Percentiles rank a stretch among this genome's conserved stretches.
Conservation (phyloP, 2,329 filamentous ascomycete species). For the Bertia moriformis region DNA sequence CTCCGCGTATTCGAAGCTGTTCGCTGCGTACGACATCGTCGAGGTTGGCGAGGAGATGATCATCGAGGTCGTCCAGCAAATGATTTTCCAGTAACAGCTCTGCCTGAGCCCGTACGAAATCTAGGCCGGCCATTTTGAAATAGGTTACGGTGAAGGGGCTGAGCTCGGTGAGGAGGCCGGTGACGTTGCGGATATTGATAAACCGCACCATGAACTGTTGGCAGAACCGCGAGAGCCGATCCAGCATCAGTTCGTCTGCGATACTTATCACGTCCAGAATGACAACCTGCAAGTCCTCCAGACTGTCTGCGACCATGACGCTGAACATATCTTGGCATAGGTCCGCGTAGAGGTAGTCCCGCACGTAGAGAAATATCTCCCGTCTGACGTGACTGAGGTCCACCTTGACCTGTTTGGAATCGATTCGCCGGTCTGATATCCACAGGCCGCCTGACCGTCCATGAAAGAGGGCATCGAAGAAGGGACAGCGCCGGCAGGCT, state of each 20-base stretch:
- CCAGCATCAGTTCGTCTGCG: conserved; percentile 90
- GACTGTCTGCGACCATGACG: conserved; percentile 49
- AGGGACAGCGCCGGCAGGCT: conserved; percentile 72
- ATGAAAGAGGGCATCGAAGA: conserved; percentile 79
- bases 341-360: conserved; percentile 74
- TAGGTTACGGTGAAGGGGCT: conserved; percentile 68
- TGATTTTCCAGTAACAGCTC: conserved; percentile 87
- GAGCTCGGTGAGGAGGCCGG: conserved; percentile 70
- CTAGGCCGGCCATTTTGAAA: conserved; percentile 77
- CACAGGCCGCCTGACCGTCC: conserved; percentile 77
- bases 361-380: conserved; percentile 61
- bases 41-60: conserved; percentile 67
- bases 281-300: conserved; percentile 80
- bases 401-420: conserved; percentile 43
- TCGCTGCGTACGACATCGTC: conserved; percentile 70
- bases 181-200: conserved; percentile 75
- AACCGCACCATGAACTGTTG: conserved; percentile 72
- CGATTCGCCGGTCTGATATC: conserved; percentile 50
- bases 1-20: conserved; percentile 63
- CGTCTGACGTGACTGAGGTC: conserved; percentile 71
- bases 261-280: conserved; percentile 79
- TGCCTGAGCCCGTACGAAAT: conserved; percentile 83
- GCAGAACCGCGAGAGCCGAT: conserved; percentile 77
- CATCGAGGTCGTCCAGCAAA: conserved; percentile 71
- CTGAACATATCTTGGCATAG: conserved; percentile 70